A percentile compares a stretch with the other conserved stretches of the same genome.
These are phyloP conservation scores for Apiotrichum mycotoxinovorans DNA, from an alignment of 1,284 basidiomycete species.

Conservation along the genomic window DNA sequence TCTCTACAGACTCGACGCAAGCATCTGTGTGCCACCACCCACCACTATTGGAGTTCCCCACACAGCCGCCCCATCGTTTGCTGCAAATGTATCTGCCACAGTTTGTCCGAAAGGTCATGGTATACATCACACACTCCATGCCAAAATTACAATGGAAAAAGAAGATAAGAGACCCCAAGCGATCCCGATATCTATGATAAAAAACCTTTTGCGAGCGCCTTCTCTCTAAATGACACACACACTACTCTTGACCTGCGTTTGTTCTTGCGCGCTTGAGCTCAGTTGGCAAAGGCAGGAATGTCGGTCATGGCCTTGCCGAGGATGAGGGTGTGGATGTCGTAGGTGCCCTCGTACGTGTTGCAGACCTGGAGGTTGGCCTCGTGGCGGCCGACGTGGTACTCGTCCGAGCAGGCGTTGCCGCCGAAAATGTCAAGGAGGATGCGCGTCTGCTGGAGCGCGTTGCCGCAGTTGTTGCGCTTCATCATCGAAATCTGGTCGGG, in stretches of 20 bases:
- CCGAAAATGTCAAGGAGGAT: conserved; percentile 81
- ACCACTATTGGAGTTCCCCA: no score
- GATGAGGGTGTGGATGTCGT: conserved; percentile 54
- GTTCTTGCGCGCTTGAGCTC: neutral
- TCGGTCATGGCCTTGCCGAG: conserved; percentile 88
- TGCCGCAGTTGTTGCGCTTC: conserved; percentile 94
- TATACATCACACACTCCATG: conserved; percentile 1
- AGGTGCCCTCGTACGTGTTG: conserved; percentile 82
- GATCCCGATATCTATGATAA: neutral
- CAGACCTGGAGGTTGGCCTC: conserved; percentile 87
- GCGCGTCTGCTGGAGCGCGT: conserved; percentile 78
- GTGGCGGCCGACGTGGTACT: conserved; percentile 84
- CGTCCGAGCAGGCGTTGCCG: conserved; percentile 84
- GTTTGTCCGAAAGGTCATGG: neutral
- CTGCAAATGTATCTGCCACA: no score
- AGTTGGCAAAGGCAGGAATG: conserved; percentile 45
- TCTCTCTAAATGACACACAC: no score
- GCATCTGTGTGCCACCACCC: no score
- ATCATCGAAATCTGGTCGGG: conserved; percentile 93
- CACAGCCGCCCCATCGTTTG: no score
- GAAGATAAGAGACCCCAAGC: neutral
- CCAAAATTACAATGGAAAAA: neutral
- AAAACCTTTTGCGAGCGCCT: neutral
- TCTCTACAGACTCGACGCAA: no score
- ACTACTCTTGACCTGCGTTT: no score